phyloP scores from a whole-genome alignment of 169 alveolate species.

The Plasmodium falciparum region DNA sequence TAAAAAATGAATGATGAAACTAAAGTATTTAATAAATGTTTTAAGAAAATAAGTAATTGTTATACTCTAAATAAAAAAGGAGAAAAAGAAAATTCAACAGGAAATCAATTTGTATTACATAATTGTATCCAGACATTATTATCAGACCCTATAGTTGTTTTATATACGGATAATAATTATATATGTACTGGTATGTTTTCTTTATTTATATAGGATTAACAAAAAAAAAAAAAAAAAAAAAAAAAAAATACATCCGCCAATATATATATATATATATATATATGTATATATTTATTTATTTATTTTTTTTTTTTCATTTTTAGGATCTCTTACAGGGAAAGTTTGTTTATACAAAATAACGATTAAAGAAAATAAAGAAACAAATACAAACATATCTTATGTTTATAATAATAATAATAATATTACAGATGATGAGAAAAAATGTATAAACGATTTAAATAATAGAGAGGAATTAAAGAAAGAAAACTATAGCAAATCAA shows the following conservation, averaged over 20 bases:
- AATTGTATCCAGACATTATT: slow-evolving; percentile 72
- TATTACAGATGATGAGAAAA: slow-evolving; percentile 2
- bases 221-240: too few species aligned
- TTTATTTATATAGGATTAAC: neutral
- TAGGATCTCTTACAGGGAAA: slow-evolving; percentile 71
- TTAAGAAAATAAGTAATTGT: slow-evolving; percentile 22
- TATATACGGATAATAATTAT: slow-evolving; percentile 69
- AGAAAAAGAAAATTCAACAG: slow-evolving; percentile 22
- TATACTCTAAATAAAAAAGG: slow-evolving; percentile 14
- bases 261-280: neutral
- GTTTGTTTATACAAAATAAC: slow-evolving; percentile 61
- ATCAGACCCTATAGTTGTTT: slow-evolving; percentile 76
- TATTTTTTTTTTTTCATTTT: neutral
- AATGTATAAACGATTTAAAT: neutral
- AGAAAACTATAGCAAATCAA: neutral
- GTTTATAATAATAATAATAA: slow-evolving; percentile 10
- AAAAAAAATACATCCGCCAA: neutral
- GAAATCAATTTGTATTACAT: slow-evolving; percentile 12
- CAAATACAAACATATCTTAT: slow-evolving; percentile 28
- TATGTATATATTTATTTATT: neutral
- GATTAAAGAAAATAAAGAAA: slow-evolving; percentile 33
- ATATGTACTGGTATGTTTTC: slow-evolving; percentile 62
- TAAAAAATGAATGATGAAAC: slow-evolving; percentile 38
- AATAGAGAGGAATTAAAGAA: neutral
- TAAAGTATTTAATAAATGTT: slow-evolving; percentile 59